Percentiles rank a stretch among this genome's conserved stretches.
These are phyloP conservation scores for Talaromyces trachyspermus DNA, from an alignment of 495 filamentous ascomycete genomes.

Conservation along the genomic window DNA sequence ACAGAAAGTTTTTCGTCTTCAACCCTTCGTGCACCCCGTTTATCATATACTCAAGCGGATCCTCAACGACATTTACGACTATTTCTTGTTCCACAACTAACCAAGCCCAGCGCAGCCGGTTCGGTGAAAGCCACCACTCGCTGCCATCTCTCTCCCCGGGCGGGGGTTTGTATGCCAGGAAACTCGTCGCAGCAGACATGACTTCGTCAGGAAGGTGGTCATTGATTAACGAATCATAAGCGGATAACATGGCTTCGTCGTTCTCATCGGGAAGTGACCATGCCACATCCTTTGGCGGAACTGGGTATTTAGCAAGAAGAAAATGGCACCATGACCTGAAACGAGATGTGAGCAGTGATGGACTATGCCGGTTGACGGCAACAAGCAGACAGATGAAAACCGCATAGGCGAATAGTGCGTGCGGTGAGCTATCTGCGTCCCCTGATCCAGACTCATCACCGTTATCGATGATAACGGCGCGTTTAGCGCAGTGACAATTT, in stretches of 20 bases:
- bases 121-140: constrained; percentile 32
- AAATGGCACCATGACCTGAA: constrained; percentile 31
- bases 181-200: constrained; percentile 11
- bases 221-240: constrained; percentile 19
- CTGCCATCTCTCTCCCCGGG: constrained; percentile 9
- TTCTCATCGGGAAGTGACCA: constrained; percentile 25
- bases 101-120: constrained; percentile 39
- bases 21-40: neutral
- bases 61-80: constrained; percentile 28
- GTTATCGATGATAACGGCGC: constrained; percentile 15
- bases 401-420: constrained; percentile 21
- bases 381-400: constrained; percentile 21
- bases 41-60: constrained; percentile 20
- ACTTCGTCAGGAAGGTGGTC: constrained; percentile 2
- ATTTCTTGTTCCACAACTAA: constrained; percentile 30
- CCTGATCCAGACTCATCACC: neutral
- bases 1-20: constrained; percentile 30
- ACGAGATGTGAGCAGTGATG: constrained; percentile 20
- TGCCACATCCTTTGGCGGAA: constrained; percentile 19
- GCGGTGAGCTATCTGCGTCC: neutral
- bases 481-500: constrained; percentile 14
- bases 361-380: constrained; percentile 9
- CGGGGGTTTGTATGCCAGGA: constrained; percentile 6
- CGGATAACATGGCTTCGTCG: constrained; percentile 18
- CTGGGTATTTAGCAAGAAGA: constrained; percentile 29